Evolutionary conservation across 805 yeast species (phyloP).

Genomic region (Metschnikowia continentalis): DNA sequence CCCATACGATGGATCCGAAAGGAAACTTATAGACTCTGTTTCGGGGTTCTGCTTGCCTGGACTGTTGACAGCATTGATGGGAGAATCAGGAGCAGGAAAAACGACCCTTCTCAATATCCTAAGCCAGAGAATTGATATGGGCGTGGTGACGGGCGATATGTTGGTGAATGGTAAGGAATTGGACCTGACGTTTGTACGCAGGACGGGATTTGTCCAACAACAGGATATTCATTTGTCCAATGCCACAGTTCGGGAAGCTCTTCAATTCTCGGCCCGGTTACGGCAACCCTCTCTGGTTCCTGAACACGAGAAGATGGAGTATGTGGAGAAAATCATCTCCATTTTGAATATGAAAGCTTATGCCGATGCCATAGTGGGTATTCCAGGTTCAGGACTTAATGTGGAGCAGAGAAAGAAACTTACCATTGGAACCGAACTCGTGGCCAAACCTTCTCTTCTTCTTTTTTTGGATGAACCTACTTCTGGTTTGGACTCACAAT

Average conservation of each 20-base stretch:
- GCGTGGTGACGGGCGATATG: slow-evolving; percentile 54
- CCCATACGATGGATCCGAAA: not conserved
- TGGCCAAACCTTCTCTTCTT: slow-evolving; percentile 49
- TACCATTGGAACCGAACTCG: slow-evolving; percentile 52
- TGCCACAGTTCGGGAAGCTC: slow-evolving; percentile 49
- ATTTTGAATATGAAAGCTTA: slow-evolving; percentile 49
- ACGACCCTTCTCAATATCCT: slow-evolving; percentile 51
- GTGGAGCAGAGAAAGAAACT: slow-evolving; percentile 52
- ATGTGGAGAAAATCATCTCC: slow-evolving; percentile 47
- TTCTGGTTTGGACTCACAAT: slow-evolving; percentile 31
- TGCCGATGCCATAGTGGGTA: slow-evolving; percentile 49
- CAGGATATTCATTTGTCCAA: slow-evolving; percentile 51
- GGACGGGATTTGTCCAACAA: slow-evolving; percentile 56
- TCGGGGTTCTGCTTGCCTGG: slow-evolving; percentile 35
- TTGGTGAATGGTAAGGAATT: slow-evolving; percentile 50
- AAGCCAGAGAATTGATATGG: slow-evolving; percentile 50
- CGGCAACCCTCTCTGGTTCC: slow-evolving; percentile 41
- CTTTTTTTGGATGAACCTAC: slow-evolving; percentile 45
- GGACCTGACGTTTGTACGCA: slow-evolving; percentile 47
- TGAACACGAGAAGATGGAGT: slow-evolving; percentile 40
- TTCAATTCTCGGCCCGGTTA: slow-evolving; percentile 46
- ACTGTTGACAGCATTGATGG: slow-evolving; percentile 56
- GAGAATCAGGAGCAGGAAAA: slow-evolving; percentile 61
- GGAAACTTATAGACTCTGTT: not conserved
- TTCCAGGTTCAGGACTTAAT: slow-evolving; percentile 44